Evolutionary conservation across 495 filamentous ascomycete genomes (phyloP).

Genomic region (Sordaria brevicollis): DNA sequence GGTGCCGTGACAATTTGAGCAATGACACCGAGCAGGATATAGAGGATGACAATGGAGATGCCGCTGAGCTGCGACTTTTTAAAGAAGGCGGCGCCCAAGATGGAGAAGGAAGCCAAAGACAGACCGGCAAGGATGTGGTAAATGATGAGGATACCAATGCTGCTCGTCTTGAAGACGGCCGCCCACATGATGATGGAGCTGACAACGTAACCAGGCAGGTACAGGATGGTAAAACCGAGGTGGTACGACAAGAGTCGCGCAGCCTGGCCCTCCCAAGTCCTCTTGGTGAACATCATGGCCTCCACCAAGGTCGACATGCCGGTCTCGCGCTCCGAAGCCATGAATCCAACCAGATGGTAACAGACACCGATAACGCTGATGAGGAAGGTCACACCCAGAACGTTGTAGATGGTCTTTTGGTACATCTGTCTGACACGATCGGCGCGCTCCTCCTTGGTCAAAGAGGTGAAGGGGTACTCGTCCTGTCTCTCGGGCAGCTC

Average conservation of each 20-base stretch:
- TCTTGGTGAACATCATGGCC: conserved; percentile 64
- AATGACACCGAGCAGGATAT: conserved; percentile 56
- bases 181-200: conserved; percentile 50
- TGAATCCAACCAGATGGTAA: conserved; percentile 69
- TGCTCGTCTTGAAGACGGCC: conserved; percentile 54
- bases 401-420: conserved; percentile 57
- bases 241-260: conserved; percentile 58
- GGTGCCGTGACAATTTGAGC: conserved; percentile 52
- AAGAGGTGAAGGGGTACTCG: conserved; percentile 64
- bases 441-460: conserved; percentile 52
- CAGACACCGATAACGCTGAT: conserved; percentile 56
- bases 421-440: conserved; percentile 53
- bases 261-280: conserved; percentile 56
- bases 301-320: conserved; percentile 74
- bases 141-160: conserved; percentile 47
- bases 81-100: conserved; percentile 65
- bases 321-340: conserved; percentile 65
- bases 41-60: conserved; percentile 52
- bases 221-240: conserved; percentile 56
- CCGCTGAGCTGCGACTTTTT: conserved; percentile 67
- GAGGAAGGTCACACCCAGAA: conserved; percentile 58
- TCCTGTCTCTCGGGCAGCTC: conserved; percentile 37
- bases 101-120: conserved; percentile 55
- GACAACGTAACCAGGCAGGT: conserved; percentile 60
- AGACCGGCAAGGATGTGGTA: conserved; percentile 55